These are phyloP conservation scores for Ceratocystis albifundus DNA, from an alignment of 2,329 filamentous ascomycete species.

Conservation along the genomic window DNA sequence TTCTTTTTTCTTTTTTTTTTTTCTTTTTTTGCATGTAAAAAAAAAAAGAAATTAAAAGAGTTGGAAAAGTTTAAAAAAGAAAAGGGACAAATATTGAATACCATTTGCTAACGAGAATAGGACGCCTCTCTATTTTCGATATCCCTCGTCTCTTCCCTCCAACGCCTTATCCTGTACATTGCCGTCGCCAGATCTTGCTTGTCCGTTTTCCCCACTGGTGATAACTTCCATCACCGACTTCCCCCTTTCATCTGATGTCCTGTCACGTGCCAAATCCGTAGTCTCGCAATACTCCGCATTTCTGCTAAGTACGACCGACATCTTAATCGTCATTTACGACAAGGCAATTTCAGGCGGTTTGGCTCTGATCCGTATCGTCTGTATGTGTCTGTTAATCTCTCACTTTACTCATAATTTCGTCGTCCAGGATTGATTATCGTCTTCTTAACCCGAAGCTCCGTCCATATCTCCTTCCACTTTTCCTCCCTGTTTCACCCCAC, in stretches of 20 bases:
- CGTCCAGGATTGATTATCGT: too few species aligned
- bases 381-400: too few species aligned
- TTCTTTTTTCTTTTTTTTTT: too few species aligned
- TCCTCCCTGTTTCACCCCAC: background rate
- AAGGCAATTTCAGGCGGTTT: background rate
- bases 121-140: too few species aligned
- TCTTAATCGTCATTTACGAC: background rate
- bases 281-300: background rate
- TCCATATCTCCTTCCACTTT: too few species aligned
- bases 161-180: too few species aligned
- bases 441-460: too few species aligned
- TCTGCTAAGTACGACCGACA: background rate
- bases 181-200: background rate
- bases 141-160: too few species aligned
- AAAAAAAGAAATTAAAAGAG: background rate
- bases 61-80: background rate
- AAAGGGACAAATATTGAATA: background rate
- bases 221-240: background rate
- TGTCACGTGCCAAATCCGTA: slow-evolving; percentile 10
- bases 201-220: background rate
- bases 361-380: too few species aligned
- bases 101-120: background rate
- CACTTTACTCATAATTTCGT: too few species aligned
- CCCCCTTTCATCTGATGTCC: background rate
- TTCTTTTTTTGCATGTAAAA: background rate